Evolutionary conservation across 495 filamentous ascomycete genomes (phyloP).

Genomic region (Lophiostoma macrostomum): DNA sequence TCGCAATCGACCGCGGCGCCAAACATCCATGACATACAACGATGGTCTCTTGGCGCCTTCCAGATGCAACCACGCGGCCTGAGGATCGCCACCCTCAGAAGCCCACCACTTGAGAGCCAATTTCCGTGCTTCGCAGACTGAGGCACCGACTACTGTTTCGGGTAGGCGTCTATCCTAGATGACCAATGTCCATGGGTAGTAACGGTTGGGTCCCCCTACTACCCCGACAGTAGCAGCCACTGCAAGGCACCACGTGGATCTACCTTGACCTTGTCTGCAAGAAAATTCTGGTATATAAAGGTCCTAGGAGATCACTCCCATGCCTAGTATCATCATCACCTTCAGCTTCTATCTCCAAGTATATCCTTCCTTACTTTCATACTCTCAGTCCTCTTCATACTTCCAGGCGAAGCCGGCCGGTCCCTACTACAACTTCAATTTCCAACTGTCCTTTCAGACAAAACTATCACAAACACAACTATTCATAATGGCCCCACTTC

Average conservation of each 20-base stretch:
- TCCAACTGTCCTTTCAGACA: conserved; percentile 5
- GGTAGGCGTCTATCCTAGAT: conserved; percentile 6
- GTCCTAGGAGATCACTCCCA: neutral
- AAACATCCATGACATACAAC: neutral
- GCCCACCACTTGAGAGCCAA: neutral
- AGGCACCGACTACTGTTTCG: conserved; percentile 18
- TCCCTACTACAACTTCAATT: conserved; percentile 14
- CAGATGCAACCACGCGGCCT: conserved; percentile 1
- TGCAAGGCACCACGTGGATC: too few relatives aligned
- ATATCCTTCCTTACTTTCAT: neutral
- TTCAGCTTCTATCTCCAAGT: too few relatives aligned
- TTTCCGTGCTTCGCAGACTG: conserved; percentile 6
- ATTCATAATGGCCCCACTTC: conserved; percentile 23
- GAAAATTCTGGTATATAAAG: conserved; percentile 14
- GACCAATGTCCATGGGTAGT: conserved; percentile 8
- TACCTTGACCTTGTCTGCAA: conserved; percentile 3
- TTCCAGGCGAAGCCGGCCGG: conserved; percentile 26
- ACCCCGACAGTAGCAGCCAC: too few relatives aligned
- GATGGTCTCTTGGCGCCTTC: neutral
- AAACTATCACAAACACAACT: neutral
- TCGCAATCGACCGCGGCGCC: conserved; percentile 12
- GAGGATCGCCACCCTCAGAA: conserved; percentile 5
- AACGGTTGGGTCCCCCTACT: too few relatives aligned
- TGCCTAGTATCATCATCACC: conserved; percentile 10
- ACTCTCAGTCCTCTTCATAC: conserved; percentile 7